A percentile compares a stretch with the other conserved stretches of the same genome.
Conservation (phyloP, 108 stramenopile genomes). For the Skeletonema potamos region DNA sequence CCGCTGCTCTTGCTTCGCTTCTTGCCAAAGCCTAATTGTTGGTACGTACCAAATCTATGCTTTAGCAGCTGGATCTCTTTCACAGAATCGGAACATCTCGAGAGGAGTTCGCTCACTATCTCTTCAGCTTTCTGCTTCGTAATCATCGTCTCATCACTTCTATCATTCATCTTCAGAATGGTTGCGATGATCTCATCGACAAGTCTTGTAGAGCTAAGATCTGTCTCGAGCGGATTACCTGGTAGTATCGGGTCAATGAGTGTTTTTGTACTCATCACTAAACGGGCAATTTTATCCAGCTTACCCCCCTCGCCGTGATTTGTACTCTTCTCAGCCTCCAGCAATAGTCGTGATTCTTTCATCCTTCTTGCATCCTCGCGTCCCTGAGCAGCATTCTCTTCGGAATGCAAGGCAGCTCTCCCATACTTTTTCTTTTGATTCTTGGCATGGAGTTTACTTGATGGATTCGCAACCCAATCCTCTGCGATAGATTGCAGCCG, state of each 20-base stretch:
- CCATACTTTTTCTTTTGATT: constrained; percentile 22
- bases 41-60: constrained; percentile 29
- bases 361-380: constrained; percentile 10
- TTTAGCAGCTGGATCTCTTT: constrained; percentile 18
- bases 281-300: background rate
- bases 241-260: constrained; percentile 48
- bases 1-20: constrained; percentile 6
- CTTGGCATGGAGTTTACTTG: background rate
- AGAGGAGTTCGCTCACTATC: constrained; percentile 26
- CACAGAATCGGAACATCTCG: constrained; percentile 15
- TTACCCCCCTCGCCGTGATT: background rate
- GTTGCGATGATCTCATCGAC: constrained; percentile 27
- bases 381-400: background rate
- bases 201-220: constrained; percentile 16
- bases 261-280: background rate
- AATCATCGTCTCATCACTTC: constrained; percentile 33
- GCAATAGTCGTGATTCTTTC: constrained; percentile 13
- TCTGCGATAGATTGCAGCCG: constrained; percentile 15
- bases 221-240: constrained; percentile 12
- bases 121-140: constrained; percentile 7
- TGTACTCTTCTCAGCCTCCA: constrained; percentile 4
- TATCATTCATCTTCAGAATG: constrained; percentile 5
- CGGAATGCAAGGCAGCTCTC: constrained; percentile 11
- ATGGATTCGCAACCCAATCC: constrained; percentile 14
- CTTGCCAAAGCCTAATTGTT: constrained; percentile 16